Evolutionary conservation across 352 stramenopile genomes (phyloP).

Genomic region (Phytopythium cucurbitacearum): DNA sequence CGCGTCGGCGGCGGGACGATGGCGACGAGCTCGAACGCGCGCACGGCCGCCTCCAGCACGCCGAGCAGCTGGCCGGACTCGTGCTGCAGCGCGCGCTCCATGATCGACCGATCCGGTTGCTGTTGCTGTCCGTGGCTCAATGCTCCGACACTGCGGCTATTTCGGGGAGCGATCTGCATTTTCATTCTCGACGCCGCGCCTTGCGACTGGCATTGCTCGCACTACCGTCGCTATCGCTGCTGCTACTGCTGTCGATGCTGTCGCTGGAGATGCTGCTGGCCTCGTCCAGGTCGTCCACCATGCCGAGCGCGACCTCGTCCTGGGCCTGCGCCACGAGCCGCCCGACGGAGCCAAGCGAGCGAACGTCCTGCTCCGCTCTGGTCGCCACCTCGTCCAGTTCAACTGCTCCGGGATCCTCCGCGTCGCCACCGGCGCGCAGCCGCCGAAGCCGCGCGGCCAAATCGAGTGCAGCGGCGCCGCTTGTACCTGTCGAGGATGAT

Average conservation of each 20-base stretch:
- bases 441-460: conserved; percentile 36
- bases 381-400: not conserved
- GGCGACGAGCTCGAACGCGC: conserved; percentile 21
- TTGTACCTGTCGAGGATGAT: conserved; percentile 19
- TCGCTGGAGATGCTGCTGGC: conserved; percentile 10
- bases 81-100: conserved; percentile 21
- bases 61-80: conserved; percentile 17
- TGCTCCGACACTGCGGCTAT: not conserved
- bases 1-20: conserved; percentile 11
- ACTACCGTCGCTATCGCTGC: conserved; percentile 7
- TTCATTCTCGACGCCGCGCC: conserved; percentile 1
- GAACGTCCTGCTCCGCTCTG: conserved; percentile 9
- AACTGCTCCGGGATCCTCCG: not conserved
- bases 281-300: conserved; percentile 27
- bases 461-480: conserved; percentile 17
- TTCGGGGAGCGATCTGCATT: not conserved
- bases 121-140: not conserved
- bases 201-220: conserved; percentile 6
- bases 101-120: not conserved
- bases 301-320: conserved; percentile 54
- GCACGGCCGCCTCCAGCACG: conserved; percentile 16
- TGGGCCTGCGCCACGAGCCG: conserved; percentile 54
- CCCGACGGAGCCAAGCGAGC: conserved; percentile 12
- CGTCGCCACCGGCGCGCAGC: conserved; percentile 16
- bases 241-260: conserved; percentile 8